A percentile compares a stretch with the other conserved stretches of the same genome.
Conservation (phyloP, 176 grass and related monocot genomes). For the Ananas comosus region DNA sequence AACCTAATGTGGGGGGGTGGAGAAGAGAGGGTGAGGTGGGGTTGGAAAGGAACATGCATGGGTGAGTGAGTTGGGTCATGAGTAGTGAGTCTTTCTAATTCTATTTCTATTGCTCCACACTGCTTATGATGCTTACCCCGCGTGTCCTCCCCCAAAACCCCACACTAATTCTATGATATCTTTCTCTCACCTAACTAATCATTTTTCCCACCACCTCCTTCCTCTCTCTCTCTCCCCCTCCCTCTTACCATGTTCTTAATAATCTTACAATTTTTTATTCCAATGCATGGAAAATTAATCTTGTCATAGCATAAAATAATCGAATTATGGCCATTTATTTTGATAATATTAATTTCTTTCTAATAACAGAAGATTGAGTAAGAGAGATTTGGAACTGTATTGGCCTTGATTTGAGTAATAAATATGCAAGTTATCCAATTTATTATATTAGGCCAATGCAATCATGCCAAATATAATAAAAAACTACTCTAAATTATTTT, state of each 20-base stretch:
- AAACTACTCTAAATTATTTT: too few relatives aligned
- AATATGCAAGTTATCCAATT: too few relatives aligned
- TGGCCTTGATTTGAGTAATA: too few relatives aligned
- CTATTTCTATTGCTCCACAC: slow-evolving; percentile 16
- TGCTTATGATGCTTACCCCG: slow-evolving; percentile 6
- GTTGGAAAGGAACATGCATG: slow-evolving; percentile 6
- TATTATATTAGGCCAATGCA: too few relatives aligned
- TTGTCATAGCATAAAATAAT: too few relatives aligned
- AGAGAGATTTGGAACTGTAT: too few relatives aligned
- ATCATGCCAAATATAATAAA: too few relatives aligned
- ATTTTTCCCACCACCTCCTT: slow-evolving; percentile 7
- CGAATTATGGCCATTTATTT: too few relatives aligned
- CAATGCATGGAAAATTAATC: background rate
- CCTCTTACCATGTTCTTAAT: background rate
- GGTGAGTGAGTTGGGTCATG: slow-evolving; percentile 1
- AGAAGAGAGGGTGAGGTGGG: too few relatives aligned
- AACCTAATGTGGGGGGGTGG: background rate
- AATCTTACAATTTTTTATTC: background rate
- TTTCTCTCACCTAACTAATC: slow-evolving; percentile 14
- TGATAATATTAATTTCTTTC: too few relatives aligned
- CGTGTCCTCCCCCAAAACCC: slow-evolving; percentile 7
- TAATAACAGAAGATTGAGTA: too few relatives aligned
- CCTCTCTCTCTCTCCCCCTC: slow-evolving; percentile 14
- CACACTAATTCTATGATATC: slow-evolving; percentile 23
- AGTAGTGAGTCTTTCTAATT: background rate